Base-by-base conservation (phyloP, 1,139 yeast genomes). In the Zygoascus meyerae region DNA sequence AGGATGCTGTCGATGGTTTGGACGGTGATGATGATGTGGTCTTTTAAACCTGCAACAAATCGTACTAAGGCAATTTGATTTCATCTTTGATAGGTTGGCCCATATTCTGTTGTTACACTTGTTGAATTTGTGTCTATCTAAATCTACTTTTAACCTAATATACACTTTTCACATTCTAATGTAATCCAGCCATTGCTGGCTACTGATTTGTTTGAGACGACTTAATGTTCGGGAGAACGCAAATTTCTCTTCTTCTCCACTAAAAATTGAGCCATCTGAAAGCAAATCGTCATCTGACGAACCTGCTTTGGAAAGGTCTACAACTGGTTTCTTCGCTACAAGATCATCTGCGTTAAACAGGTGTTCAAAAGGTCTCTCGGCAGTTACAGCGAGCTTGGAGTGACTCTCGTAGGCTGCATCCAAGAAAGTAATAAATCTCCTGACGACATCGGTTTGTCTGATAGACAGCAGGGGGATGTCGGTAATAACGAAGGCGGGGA, bases 181-280 rank as follows among this genome's bases (percentile, higher is more conserved):
- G 29, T 46, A 42, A 3, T 52, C 56, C 17, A 52, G 51, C 98
- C 98, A 92, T 47, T 85, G 95, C 38, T 82, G 82, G 4, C 95
- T 84, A 56, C 95, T 83, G 97, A 92, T 92, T 59, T 92, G 97
- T 45, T 92, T 77, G 55, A 92, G 72, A 63, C 98, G 77, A 56
- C 94, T 83, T 53, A 92, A 72, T 0, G 97, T 97, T 61, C 98
- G 75, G 1, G 97, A 95, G 72, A 90, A 92, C 12, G 98, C 98
- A 71, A 92, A 92, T 65, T 83, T 78, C 67, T 92, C 98, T 65
- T 92, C 98, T 63, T 89, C 97, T 5, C 84, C 69, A 40, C 84
- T 85, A 68, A 92, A 90, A 79, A 87, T 79, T 32, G 84, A 71
- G 1, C 94, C 85, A 62, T 82, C 79, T 55, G 82, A 77, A n/a